Conservation (phyloP, 306 rosid species). For the Fagus sylvatica region DNA sequence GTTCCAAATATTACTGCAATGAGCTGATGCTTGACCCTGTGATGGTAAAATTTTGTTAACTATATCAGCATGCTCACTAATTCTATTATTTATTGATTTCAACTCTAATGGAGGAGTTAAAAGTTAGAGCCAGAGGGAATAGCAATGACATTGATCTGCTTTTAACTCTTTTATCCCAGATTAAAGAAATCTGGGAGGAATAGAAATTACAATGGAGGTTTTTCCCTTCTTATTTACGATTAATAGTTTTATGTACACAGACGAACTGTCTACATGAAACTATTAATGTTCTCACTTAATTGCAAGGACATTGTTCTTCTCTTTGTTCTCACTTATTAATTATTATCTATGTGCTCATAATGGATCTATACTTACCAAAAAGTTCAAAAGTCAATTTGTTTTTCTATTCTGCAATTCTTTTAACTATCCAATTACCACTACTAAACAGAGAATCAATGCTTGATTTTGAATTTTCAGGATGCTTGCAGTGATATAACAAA, state of each 20-base stretch:
- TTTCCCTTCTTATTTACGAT: background rate
- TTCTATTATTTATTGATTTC: background rate
- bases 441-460: slow-evolving; percentile 14
- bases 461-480: slow-evolving; percentile 41
- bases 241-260: background rate
- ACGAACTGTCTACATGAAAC: too few species aligned
- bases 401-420: background rate
- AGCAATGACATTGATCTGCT: background rate
- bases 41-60: background rate
- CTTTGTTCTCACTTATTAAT: background rate
- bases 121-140: background rate
- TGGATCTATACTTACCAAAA: background rate
- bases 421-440: background rate
- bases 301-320: too few species aligned
- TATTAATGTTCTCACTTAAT: too few species aligned
- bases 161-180: background rate
- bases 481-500: slow-evolving; percentile 33
- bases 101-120: background rate
- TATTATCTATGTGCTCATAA: background rate
- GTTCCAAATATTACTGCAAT: too few species aligned
- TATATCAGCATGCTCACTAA: background rate
- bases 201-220: background rate
- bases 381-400: background rate
- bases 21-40: background rate
- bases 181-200: background rate